A percentile compares a stretch with the other conserved stretches of the same genome.
phyloP scores from a whole-genome alignment of 176 grass and related monocot species.

The Zoysia japonica region DNA sequence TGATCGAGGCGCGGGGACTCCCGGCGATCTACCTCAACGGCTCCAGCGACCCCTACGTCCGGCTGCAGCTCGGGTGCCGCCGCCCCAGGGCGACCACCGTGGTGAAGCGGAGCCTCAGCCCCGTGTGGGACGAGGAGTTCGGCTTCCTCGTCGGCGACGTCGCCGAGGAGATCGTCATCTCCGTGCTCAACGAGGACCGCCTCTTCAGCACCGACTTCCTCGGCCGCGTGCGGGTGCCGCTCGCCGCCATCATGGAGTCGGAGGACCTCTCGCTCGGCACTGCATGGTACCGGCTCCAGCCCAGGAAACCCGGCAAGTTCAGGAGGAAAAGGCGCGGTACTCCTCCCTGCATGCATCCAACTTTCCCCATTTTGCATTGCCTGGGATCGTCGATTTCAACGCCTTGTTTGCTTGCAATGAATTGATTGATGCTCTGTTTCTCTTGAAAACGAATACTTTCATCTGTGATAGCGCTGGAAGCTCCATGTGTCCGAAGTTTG shows the following conservation, averaged over 20 bases:
- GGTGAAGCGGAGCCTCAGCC: slow-evolving; percentile 72
- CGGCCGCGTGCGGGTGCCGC: slow-evolving; percentile 62
- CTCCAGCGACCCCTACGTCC: slow-evolving; percentile 72
- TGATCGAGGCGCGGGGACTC: slow-evolving; percentile 80
- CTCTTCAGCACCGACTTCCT: slow-evolving; percentile 65
- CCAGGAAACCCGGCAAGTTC: slow-evolving; percentile 66
- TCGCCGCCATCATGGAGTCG: slow-evolving; percentile 56
- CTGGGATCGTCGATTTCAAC: neutral
- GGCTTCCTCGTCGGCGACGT: slow-evolving; percentile 67
- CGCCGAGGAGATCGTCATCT: slow-evolving; percentile 68
- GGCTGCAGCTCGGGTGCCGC: slow-evolving; percentile 67
- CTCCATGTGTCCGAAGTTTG: neutral
- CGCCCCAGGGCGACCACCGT: slow-evolving; percentile 65
- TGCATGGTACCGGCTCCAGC: slow-evolving; percentile 74
- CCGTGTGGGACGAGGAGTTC: slow-evolving; percentile 83
- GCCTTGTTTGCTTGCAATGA: neutral
- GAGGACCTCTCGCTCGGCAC: slow-evolving; percentile 66
- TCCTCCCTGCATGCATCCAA: neutral
- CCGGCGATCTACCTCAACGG: slow-evolving; percentile 61
- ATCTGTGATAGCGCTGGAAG: neutral
- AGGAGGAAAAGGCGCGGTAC: slow-evolving; percentile 76
- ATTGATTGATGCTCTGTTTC: neutral
- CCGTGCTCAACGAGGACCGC: slow-evolving; percentile 73
- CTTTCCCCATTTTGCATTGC: neutral
- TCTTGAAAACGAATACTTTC: neutral